phyloP scores from a whole-genome alignment of 2,329 filamentous ascomycete species.

The Apiospora arundinis region DNA sequence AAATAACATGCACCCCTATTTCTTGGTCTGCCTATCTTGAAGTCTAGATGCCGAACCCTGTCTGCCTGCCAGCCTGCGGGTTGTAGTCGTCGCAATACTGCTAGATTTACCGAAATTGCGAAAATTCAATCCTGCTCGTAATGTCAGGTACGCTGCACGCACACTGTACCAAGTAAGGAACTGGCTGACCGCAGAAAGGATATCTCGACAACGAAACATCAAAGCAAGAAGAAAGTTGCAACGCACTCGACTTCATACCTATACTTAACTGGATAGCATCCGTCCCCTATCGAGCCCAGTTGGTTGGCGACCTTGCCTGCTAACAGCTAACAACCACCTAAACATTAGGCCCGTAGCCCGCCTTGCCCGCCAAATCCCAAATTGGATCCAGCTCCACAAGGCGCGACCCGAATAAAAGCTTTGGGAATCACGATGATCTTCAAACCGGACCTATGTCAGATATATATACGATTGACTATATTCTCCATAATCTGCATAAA shows the following conservation, averaged over 20 bases:
- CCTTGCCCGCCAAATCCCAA: neutral
- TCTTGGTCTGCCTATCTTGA: neutral
- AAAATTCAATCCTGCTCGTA: neutral
- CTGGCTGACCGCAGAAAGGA: neutral
- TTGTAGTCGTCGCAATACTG: neutral
- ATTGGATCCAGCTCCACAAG: neutral
- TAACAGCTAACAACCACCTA: neutral
- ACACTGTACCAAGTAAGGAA: neutral
- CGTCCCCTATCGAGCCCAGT: no score
- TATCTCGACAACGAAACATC: no score
- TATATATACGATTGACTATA: neutral
- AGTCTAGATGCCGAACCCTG: neutral
- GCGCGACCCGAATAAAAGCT: constrained; percentile 3
- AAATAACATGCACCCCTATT: constrained; percentile 2
- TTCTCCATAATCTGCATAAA: neutral
- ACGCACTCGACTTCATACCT: no score
- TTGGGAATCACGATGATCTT: constrained; percentile 4
- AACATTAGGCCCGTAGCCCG: neutral
- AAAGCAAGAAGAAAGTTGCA: neutral
- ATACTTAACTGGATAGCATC: no score
- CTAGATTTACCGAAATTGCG: constrained; percentile 6
- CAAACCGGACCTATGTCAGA: neutral
- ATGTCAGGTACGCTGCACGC: neutral
- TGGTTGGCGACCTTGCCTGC: no score
- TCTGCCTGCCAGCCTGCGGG: neutral